Evolutionary conservation across 352 stramenopile genomes (phyloP), one percentile per base, ranked within the genome.

Genomic region (Phytophthora agathidicida): DNA sequence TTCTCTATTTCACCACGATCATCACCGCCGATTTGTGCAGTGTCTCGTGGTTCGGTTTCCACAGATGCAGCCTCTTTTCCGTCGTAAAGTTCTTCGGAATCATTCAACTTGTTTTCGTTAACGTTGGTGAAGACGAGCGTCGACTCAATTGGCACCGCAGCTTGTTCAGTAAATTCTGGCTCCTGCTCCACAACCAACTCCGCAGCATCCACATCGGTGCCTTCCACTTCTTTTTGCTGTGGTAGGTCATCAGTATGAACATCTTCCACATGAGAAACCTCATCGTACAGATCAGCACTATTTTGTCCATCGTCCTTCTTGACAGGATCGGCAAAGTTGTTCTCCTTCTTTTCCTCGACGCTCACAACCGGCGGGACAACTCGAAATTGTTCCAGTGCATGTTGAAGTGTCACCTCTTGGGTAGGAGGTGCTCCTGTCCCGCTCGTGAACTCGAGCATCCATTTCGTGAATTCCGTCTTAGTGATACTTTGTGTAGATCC

Each of bases 391-490:
- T 74, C 50, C 24, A 74, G 59, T 30, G 47, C 50, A 17, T 49
- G 33, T 23, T 77, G 38, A 24, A 77, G 55, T 43, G 50, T 47
- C 16, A 77, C 60, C 23, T 77, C 68, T 23, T 43, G 48, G 0
- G 59, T 59, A 17, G 41, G 22, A 14, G 55, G 31, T 9, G 47
- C 9, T 32, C 32, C 41, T 0, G n/a, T 44, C 10, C 68, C 66
- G 23, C 55, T 53, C 0, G 61, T 57, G 31, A 82, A 84, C 5
- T 54, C 37, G 8, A 85, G 14, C 5, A 77, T 49, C 80, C 80
- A 88, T 33, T 80, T 77, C 30, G 66, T 82, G 42, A 89, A 89
- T 43, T 88, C 80, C 5, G 61, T 22, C 52, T 89, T 89, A 33
- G 68, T 73, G 30, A 89, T 85, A 62, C 75, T 83, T 30, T 85